These are phyloP conservation scores for Botryotinia calthae DNA, from an alignment of 2,329 filamentous ascomycete species.

Conservation along the genomic window DNA sequence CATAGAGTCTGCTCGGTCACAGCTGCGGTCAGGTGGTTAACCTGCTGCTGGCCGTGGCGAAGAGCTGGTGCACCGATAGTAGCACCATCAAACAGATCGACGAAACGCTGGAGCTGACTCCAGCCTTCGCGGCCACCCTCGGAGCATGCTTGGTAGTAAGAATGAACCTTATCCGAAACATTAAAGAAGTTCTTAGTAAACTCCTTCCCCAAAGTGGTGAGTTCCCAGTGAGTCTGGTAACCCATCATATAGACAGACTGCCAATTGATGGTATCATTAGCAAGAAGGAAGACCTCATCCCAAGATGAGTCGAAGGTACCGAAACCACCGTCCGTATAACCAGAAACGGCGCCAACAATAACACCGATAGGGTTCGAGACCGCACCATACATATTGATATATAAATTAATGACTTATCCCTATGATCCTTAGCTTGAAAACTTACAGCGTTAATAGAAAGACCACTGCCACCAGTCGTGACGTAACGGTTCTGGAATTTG, in stretches of 20 bases:
- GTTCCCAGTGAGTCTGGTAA: not conserved
- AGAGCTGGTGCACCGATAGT: not conserved
- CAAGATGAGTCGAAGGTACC: not conserved
- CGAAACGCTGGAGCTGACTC: not conserved
- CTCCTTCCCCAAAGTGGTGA: not conserved
- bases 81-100: not conserved
- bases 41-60: not conserved
- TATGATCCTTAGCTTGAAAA: not conserved
- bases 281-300: not conserved
- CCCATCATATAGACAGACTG: not conserved
- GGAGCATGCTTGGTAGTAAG: not conserved
- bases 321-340: not conserved
- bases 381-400: not conserved
- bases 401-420: not conserved
- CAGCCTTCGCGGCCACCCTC: not conserved
- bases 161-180: not conserved
- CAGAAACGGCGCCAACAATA: not conserved
- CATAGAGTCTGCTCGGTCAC: not conserved
- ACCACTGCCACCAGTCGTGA: not conserved
- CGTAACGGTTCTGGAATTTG: not conserved
- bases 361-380: not conserved
- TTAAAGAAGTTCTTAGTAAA: not conserved
- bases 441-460: not conserved
- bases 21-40: not conserved
- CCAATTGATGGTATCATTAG: not conserved